Percentiles rank a stretch among this genome's conserved stretches.
phyloP scores from a whole-genome alignment of 208 protist genomes.

The Acanthamoeba castellanii region DNA sequence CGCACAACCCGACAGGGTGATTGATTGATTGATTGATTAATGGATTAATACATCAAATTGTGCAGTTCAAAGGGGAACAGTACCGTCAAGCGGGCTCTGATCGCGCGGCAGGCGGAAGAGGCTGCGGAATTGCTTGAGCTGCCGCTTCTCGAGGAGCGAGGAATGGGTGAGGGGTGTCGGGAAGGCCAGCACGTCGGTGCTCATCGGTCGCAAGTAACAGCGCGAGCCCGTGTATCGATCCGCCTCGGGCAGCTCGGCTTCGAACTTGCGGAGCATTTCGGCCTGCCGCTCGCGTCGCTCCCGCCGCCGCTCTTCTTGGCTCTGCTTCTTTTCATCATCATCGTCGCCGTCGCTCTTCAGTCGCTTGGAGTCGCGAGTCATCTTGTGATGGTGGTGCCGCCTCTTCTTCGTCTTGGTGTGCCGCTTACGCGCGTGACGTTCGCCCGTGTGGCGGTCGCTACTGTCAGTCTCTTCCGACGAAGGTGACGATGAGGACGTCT shows the following conservation, averaged over 20 bases:
- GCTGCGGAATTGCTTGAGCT: not conserved
- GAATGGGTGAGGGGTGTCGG: not conserved
- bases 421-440: not conserved
- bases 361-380: not conserved
- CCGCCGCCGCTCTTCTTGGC: not conserved
- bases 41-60: too few species aligned
- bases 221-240: conserved; percentile 52
- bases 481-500: not conserved
- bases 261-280: not conserved
- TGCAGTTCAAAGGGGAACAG: not conserved
- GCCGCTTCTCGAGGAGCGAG: conserved; percentile 28
- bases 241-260: not conserved
- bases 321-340: not conserved
- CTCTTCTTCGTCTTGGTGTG: not conserved
- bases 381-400: not conserved
- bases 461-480: not conserved
- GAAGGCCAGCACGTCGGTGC: conserved; percentile 54
- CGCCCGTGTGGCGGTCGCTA: not conserved
- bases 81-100: conserved; percentile 19
- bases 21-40: not conserved
- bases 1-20: not conserved
- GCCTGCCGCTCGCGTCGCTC: not conserved
- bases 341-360: not conserved
- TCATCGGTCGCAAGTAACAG: conserved; percentile 20
- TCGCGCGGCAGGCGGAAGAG: conserved; percentile 42